Evolutionary conservation across 2,329 filamentous ascomycete species (phyloP).

Genomic region (Polytolypa hystricis): DNA sequence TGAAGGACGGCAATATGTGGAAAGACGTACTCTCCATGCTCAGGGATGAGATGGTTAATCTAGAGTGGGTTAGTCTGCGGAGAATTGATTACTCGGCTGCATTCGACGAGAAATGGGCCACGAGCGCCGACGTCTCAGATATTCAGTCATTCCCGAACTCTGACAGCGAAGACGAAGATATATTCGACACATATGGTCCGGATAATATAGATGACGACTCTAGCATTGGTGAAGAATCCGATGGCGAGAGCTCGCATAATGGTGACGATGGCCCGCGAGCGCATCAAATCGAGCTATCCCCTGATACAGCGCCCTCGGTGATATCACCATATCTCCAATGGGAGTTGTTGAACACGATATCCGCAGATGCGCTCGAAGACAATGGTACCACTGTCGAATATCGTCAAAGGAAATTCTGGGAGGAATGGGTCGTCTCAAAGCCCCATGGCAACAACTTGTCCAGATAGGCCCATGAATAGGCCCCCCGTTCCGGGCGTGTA

Average conservation of each 20-base stretch:
- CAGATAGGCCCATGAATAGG: neutral
- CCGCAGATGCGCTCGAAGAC: slow-evolving; percentile 26
- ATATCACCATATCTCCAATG: slow-evolving; percentile 10
- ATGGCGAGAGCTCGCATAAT: slow-evolving; percentile 13
- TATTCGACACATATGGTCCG: slow-evolving; percentile 12
- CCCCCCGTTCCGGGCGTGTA: too few relatives aligned
- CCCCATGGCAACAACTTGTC: neutral
- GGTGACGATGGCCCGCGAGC: slow-evolving; percentile 13
- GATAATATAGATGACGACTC: slow-evolving; percentile 8
- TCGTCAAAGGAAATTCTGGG: slow-evolving; percentile 26
- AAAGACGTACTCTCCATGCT: slow-evolving; percentile 48
- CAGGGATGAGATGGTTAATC: slow-evolving; percentile 43
- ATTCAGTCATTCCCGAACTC: slow-evolving; percentile 13
- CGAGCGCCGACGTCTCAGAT: slow-evolving; percentile 15
- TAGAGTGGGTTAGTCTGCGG: slow-evolving; percentile 54
- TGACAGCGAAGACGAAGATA: slow-evolving; percentile 12
- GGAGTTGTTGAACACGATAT: slow-evolving; percentile 19
- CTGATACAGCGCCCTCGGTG: slow-evolving; percentile 11
- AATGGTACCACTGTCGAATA: slow-evolving; percentile 24
- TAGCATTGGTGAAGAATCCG: slow-evolving; percentile 14
- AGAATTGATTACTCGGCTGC: slow-evolving; percentile 48
- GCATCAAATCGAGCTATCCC: slow-evolving; percentile 13
- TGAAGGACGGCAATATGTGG: slow-evolving; percentile 51
- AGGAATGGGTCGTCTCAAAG: slow-evolving; percentile 27
- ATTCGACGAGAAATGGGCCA: slow-evolving; percentile 35